Evolutionary conservation across 192 early-diverging fungal species (phyloP).

Genomic region (Coemansia sp.): DNA sequence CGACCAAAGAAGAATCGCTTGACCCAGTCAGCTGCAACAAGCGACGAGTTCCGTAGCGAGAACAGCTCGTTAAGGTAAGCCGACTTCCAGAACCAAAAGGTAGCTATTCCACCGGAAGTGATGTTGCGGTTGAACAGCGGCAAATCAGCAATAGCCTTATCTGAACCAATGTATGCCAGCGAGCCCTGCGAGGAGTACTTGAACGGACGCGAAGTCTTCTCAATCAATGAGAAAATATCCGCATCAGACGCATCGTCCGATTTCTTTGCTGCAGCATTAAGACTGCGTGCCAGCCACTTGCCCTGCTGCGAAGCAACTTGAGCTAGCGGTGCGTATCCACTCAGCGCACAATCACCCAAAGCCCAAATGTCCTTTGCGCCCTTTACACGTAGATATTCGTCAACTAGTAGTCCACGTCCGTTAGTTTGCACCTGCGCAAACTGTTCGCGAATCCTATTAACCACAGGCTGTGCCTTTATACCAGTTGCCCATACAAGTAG

Average conservation of each 20-base stretch:
- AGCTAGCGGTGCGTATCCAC: slow-evolving; percentile 75
- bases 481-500: slow-evolving; percentile 79
- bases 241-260: slow-evolving; percentile 2
- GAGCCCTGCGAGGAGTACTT: slow-evolving; percentile 85
- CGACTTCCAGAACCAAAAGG: slow-evolving; percentile 76
- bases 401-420: slow-evolving; percentile 67
- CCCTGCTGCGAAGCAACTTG: slow-evolving; percentile 91
- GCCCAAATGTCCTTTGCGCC: slow-evolving; percentile 72
- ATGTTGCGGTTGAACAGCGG: slow-evolving; percentile 71
- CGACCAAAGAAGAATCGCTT: slow-evolving; percentile 89
- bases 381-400: slow-evolving; percentile 73
- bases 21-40: slow-evolving; percentile 88
- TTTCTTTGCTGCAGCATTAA: slow-evolving; percentile 51
- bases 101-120: slow-evolving; percentile 65
- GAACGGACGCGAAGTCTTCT: slow-evolving; percentile 58
- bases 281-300: slow-evolving; percentile 72
- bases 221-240: slow-evolving; percentile 32
- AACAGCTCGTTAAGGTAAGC: slow-evolving; percentile 78
- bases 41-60: slow-evolving; percentile 74
- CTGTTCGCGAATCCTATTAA: slow-evolving; percentile 52
- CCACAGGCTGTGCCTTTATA: slow-evolving; percentile 63
- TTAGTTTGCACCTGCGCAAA: slow-evolving; percentile 45
- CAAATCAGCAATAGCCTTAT: slow-evolving; percentile 93
- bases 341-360: slow-evolving; percentile 87
- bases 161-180: slow-evolving; percentile 89